Conservation (phyloP, 2,329 filamentous ascomycete species). For the Neurospora sp. region DNA sequence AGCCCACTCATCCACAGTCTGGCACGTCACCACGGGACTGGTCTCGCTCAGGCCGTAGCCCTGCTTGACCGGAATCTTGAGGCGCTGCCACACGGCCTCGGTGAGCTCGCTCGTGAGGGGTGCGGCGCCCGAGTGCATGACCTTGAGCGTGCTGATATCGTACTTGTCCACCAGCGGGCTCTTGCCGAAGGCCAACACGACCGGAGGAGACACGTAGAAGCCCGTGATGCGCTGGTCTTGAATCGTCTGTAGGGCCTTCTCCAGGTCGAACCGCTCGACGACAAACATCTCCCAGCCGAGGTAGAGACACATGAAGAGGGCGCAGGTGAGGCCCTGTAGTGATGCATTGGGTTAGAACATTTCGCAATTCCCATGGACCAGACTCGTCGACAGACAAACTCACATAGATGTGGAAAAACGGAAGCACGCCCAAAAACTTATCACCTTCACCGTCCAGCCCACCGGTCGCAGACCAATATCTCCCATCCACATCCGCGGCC, state of each 20-base stretch:
- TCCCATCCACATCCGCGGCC: constrained; percentile 40
- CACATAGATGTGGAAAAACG: constrained; percentile 89
- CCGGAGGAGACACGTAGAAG: constrained; percentile 73
- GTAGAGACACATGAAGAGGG: constrained; percentile 60
- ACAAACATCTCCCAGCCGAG: constrained; percentile 58
- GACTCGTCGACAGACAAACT: constrained; percentile 17
- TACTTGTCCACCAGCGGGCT: constrained; percentile 70
- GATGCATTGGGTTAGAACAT: background rate
- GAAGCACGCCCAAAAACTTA: constrained; percentile 66
- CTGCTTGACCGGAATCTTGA: constrained; percentile 78
- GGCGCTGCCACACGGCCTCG: constrained; percentile 61
- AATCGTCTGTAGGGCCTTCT: constrained; percentile 66
- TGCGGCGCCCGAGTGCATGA: constrained; percentile 81
- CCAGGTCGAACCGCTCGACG: constrained; percentile 73
- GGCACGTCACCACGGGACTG: constrained; percentile 66
- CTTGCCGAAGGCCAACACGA: constrained; percentile 73
- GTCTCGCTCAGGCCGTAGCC: constrained; percentile 89
- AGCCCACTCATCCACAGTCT: constrained; percentile 67
- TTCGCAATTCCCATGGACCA: background rate
- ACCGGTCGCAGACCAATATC: constrained; percentile 47
- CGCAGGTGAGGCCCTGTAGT: constrained; percentile 53
- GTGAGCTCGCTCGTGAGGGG: constrained; percentile 76
- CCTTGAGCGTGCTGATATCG: constrained; percentile 67
- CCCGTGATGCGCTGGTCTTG: constrained; percentile 69
- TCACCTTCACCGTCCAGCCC: constrained; percentile 56